Evolutionary conservation across 306 rosid genomes (phyloP), one percentile per base, ranked within the genome.

Genomic region (Urtica urens): DNA sequence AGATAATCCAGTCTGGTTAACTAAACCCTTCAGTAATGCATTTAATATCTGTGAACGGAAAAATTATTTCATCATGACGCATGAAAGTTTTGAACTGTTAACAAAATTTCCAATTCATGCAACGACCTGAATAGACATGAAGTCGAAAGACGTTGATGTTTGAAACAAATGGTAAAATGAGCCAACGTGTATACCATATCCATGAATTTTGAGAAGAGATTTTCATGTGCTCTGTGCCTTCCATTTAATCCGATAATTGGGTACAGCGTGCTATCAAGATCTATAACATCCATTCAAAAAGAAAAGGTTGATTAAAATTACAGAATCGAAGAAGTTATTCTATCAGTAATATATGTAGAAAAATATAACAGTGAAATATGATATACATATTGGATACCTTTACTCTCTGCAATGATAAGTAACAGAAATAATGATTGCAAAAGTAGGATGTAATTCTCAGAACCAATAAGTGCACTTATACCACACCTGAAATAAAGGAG

Each of bases 21-120:
- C 80, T 60, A 86, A 69, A 67, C 71, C 69, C 68, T 76, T 81
- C 69, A 86, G 67, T 63, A 86, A 57, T 45, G 77, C 78, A 41
- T 78, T 73, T 71, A 86, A 55, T 59, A 78, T 81, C 95, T 86
- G 80, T 43, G 55, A 57, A 57, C 68, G 57, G 56, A 41, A 60
- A 58, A 33, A 21, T 46, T 49, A 57, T 21, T 63, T 58, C 63
- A 53, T 53, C 49, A 62, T 19, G 54, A 41, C 16, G 46, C 38
- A 53, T n/a, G 63, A 51, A 56, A 44, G 43, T 49, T 41, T 39
- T 25, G 26, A 59, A 30, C 23, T 23, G 37, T 55, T 42, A 48
- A 51, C 9, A 64, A 30, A 40, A 46, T 35, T 29, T 19, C 39
- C 60, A 23, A 7, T 40, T 23, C 12, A n/a, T n/a, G n/a, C n/a